Base-by-base conservation (phyloP, 495 filamentous ascomycete species). In the Extremus antarcticus region DNA sequence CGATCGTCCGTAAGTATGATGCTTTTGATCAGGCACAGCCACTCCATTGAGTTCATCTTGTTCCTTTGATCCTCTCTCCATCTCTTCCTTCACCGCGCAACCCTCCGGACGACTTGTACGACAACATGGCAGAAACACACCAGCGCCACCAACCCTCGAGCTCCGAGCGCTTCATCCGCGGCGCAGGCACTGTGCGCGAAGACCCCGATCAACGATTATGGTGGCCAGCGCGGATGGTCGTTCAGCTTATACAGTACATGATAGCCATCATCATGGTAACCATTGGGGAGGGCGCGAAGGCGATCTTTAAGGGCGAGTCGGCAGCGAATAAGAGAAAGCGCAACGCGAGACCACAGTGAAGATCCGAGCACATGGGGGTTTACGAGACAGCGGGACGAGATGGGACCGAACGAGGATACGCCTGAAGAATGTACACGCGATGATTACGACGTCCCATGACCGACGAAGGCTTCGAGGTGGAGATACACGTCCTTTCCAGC, bases 191-290 rank as follows among this genome's bases (percentile, higher is more conserved):
- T 50, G 59, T 62, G 4, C 59, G 47, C 17, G 39, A 54, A 19
- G 50, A 53, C 21, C 38, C 39, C 3, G 38, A 62, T 17, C 29
- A 55, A 8, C 25, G 48, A 4, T 47, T 62, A 16, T 62, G 59
- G 59, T 50, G 40, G 13, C 59, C 59, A 1, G 59, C 55, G 25
- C 47, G 53, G 23, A 55, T 50, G 55, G 32, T 62, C 21, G 55
- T 55, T 9, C 55, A 58, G 41, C 19, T 62, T 2, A 39, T 62
- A 2, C 59, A 62, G 41, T 62, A 58, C 32, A 16, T 62, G 38
- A 52, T 62, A 21, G 59, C 59, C 2, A 62, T 62, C 55, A 55
- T 62, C 51, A 62, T 62, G 23, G 38, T 62, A 35, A 62, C 59
- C 0, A 55, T 62, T 43, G 59, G 50, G 0, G 51, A 62, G 25